Evolutionary conservation across 129 eudicot species (phyloP), one percentile per base, ranked within the genome.

Genomic region (Rutidosis leptorrhynchoides): DNA sequence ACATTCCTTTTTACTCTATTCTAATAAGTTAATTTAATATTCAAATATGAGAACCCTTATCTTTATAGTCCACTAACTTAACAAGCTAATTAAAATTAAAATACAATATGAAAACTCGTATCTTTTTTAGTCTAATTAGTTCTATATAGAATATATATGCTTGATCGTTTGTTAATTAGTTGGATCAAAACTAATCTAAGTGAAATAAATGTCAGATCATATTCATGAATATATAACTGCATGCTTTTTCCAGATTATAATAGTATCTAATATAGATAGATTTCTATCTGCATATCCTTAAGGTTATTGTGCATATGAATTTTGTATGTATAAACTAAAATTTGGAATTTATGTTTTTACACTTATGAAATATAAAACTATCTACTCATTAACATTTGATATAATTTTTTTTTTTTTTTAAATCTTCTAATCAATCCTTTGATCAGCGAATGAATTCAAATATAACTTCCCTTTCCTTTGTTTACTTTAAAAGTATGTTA

Each of bases 381-480:
- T 28, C 2, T 19, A 29, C 65, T 60, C 24, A 30, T 60, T 1
- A n/a, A 17, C 24, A 60, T 60, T 4, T 59, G 29, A 29, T 59
- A 2, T 30, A 22, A 16, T n/a, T n/a, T 23, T 60, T 30, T n/a
- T n/a, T 23, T 60, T 30, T 60, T 4, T 60, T 20, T 7, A 3
- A n/a, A 16, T 30, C 65, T 59, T 59, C 45, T 6, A n/a, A 3
- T 19, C 26, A 11, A 16, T 24, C 20, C 1, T 14, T 29, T 30
- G n/a, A 17, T 46, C 54, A 46, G 45, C 46, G 10, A 60, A 30
- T 60, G 46, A 60, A 60, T 60, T 33, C 46, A 60, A 60, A 32
- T 32, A 28, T 30, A 46, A 60, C 16, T 59, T 59, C 19, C 14
- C 24, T 11, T 59, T 30, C 65, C 21, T 30, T 59, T 28, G 14